Base-by-base conservation (phyloP, 2,329 filamentous ascomycete species). In the Colletotrichum sp. region DNA sequence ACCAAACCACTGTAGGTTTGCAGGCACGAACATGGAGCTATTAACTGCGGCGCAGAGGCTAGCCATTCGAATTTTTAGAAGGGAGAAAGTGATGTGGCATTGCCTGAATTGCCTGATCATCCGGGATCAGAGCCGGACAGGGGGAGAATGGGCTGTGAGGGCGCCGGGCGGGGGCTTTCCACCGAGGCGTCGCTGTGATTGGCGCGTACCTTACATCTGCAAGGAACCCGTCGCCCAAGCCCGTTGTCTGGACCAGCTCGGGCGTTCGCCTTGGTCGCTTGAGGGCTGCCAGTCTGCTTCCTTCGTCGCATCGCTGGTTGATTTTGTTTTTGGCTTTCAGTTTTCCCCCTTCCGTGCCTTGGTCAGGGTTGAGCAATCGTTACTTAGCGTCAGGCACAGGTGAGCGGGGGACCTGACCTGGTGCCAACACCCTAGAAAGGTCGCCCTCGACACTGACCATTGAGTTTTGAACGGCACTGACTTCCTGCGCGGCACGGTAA, bases 111-210 rank as follows among this genome's bases (percentile, higher is more conserved):
- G 61, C 55, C 71, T 78, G 72, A 78, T 78, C 77, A 67, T 71
- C 77, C 76, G 72, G 76, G 77, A 76, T 72, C 67, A 76, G 67
- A 77, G 72, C 72, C 73, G 77, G 71, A 26, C 66, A 69, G 28
- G 71, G 74, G 67, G 52, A 15, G 52, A 63, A 63, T 24, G 55
- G 71, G 65, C 71, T 70, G 65, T 60, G 74, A 76, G 28, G 72
- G 67, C 60, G 60, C 60, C 36, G 52, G 26, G 65, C 55, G 61
- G 52, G 71, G 61, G 66, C 60, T 26, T 30, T 52, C 34, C 28
- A 58, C 34, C 52, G 52, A 61, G 16, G 66, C 30, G 60, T 28
- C 21, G 38, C n/a, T 63, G 52, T 75, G 71, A 76, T 76, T 76
- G 74, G 74, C 36, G 67, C 43, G 74, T 76, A 64, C 74, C 74